These are phyloP conservation scores for Capsella bursapastoris DNA, from an alignment of 345 rosid genomes.

Conservation along the genomic window DNA sequence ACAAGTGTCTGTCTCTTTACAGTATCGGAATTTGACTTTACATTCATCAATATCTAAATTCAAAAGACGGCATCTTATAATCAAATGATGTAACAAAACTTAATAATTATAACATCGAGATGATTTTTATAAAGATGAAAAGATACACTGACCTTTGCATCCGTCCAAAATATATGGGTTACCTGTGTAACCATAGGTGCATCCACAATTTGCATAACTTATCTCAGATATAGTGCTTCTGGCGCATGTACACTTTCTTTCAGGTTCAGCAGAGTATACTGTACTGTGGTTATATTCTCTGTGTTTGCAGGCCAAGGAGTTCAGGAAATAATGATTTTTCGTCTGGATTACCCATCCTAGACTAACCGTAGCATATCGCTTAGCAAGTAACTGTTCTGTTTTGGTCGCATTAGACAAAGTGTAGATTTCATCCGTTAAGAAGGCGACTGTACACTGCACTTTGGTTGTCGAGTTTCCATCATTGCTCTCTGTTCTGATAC, in stretches of 20 bases:
- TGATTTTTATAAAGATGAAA: not conserved
- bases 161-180: conserved; percentile 34
- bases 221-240: not conserved
- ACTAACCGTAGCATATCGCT: conserved; percentile 1
- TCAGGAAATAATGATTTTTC: not conserved
- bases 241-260: conserved; percentile 10
- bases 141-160: conserved; percentile 40
- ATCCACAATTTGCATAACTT: conserved; percentile 35
- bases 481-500: not conserved
- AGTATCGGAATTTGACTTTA: not conserved
- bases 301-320: conserved; percentile 13
- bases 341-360: conserved; percentile 46
- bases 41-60: conserved; percentile 26
- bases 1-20: not conserved
- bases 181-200: conserved; percentile 41
- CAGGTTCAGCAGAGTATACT: not conserved
- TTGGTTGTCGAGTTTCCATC: not conserved
- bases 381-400: conserved; percentile 9
- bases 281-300: not conserved
- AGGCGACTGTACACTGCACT: conserved; percentile 25
- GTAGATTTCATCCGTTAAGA: conserved; percentile 10
- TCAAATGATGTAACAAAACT: not conserved
- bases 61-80: not conserved
- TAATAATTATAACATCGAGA: not conserved
- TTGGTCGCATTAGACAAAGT: not conserved